phyloP scores from a whole-genome alignment of 768 basidiomycete genomes.

The Lactarius hatsudake region DNA sequence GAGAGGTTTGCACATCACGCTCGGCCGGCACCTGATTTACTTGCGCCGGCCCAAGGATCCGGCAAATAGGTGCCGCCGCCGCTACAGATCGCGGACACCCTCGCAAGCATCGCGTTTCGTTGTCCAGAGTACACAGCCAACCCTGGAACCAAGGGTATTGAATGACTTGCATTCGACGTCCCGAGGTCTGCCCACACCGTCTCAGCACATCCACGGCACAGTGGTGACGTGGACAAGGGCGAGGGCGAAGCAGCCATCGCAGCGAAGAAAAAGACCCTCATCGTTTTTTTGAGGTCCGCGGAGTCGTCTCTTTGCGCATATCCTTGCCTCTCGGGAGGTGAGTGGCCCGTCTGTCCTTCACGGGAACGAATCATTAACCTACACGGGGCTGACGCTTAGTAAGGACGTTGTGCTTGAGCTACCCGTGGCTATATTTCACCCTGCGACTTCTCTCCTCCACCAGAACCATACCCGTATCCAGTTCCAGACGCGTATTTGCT shows the following conservation, averaged over 20 bases:
- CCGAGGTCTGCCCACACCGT: no score
- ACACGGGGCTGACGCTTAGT: constrained; percentile 32
- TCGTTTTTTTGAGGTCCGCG: constrained; percentile 69
- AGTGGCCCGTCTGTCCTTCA: constrained; percentile 28
- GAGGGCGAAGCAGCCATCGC: no score
- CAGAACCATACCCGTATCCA: constrained; percentile 19
- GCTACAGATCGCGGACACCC: constrained; percentile 62
- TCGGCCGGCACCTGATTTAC: constrained; percentile 60
- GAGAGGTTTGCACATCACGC: constrained; percentile 56
- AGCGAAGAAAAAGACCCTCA: no score
- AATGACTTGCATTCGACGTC: no score
- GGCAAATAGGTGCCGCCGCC: constrained; percentile 38
- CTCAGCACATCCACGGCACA: no score
- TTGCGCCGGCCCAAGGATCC: constrained; percentile 34
- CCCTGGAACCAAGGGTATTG: no score
- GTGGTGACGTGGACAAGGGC: no score
- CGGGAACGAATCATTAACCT: neutral
- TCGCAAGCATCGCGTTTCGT: constrained; percentile 63
- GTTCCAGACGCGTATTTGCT: no score
- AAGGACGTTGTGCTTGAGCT: constrained; percentile 68
- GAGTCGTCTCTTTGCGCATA: constrained; percentile 57
- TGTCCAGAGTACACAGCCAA: no score
- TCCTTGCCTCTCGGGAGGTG: constrained; percentile 72
- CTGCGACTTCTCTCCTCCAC: constrained; percentile 43
- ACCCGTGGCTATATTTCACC: constrained; percentile 63